Conservation (phyloP, 2,329 filamentous ascomycete genomes). For the Thielaviopsis euricoi region DNA sequence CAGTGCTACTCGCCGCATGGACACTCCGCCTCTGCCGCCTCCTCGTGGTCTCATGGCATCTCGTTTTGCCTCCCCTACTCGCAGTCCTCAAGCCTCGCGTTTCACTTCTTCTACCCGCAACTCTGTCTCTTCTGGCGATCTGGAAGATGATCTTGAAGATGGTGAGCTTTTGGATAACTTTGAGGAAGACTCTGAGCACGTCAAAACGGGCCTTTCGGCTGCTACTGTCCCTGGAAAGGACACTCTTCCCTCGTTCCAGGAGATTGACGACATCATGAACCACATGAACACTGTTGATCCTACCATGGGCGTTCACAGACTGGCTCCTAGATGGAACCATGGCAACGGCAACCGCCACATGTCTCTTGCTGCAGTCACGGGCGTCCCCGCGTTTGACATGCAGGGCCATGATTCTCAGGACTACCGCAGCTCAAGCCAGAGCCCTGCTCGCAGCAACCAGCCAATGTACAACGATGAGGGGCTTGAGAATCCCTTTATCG, state of each 20-base stretch:
- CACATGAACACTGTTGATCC: constrained; percentile 62
- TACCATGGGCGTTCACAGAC: constrained; percentile 56
- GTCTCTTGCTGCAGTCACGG: constrained; percentile 20
- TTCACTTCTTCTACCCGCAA: constrained; percentile 30
- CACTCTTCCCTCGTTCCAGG: constrained; percentile 44
- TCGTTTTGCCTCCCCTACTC: constrained; percentile 28
- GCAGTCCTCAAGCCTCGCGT: constrained; percentile 27
- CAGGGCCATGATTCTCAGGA: neutral
- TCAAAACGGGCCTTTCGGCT: constrained; percentile 13
- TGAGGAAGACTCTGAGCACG: constrained; percentile 11
- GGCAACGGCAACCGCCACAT: constrained; percentile 24
- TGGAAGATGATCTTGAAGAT: constrained; percentile 17
- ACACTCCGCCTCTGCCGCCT: constrained; percentile 13
- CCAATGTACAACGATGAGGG: constrained; percentile 25
- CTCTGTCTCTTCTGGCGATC: constrained; percentile 25
- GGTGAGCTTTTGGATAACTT: constrained; percentile 15
- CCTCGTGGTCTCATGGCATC: constrained; percentile 24
- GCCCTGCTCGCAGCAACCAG: constrained; percentile 44
- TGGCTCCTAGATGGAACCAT: constrained; percentile 29
- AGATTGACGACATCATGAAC: constrained; percentile 86
- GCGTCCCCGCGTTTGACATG: neutral
- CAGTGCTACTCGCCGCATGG: constrained; percentile 13
- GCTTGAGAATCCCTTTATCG: constrained; percentile 45
- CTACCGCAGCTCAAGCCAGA: constrained; percentile 53
- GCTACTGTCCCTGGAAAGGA: constrained; percentile 20